Evolutionary conservation across 208 protist species (phyloP).

Genomic region (Leishmania lainsoni): DNA sequence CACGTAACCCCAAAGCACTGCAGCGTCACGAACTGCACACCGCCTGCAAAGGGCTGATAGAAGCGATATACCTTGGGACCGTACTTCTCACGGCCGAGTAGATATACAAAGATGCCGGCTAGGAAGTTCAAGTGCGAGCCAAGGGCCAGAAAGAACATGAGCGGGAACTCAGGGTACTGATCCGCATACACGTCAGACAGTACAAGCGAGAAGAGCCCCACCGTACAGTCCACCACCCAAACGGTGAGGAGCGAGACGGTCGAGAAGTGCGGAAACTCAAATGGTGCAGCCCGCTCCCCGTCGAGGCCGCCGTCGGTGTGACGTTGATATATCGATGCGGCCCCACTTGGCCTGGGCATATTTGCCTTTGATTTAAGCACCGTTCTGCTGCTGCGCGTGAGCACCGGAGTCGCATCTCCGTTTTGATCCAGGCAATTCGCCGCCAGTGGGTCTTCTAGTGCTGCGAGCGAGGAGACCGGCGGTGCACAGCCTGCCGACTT

Average conservation of each 20-base stretch:
- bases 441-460: background rate
- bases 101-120: conserved; percentile 51
- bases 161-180: conserved; percentile 47
- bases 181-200: conserved; percentile 68
- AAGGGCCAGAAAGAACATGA: conserved; percentile 48
- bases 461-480: background rate
- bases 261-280: conserved; percentile 54
- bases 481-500: background rate
- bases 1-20: conserved; percentile 66
- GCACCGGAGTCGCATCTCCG: no score
- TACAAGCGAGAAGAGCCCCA: conserved; percentile 48
- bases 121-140: conserved; percentile 48
- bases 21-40: conserved; percentile 69
- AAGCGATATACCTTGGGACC: conserved; percentile 54
- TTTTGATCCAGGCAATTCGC: background rate
- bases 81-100: conserved; percentile 49
- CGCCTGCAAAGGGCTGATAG: conserved; percentile 86
- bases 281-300: background rate
- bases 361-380: conserved; percentile 14
- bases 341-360: background rate
- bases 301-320: conserved; percentile 2
- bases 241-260: conserved; percentile 57
- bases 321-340: background rate
- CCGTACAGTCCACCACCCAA: conserved; percentile 58
- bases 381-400: background rate